These are phyloP conservation scores for Tylopilus plumbeoviolaceoides DNA, from an alignment of 768 basidiomycete species.

Conservation along the genomic window DNA sequence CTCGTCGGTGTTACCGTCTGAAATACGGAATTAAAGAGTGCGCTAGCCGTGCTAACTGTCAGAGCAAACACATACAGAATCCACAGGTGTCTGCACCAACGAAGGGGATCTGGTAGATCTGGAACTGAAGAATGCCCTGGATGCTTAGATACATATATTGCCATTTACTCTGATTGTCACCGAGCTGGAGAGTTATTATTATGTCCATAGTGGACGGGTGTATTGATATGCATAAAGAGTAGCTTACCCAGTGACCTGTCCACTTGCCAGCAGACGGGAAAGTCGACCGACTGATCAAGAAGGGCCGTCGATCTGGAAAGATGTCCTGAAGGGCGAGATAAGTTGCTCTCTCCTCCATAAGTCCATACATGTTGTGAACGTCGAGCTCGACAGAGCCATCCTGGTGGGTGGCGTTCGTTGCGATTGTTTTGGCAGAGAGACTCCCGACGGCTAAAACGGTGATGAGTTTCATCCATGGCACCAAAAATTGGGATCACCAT, in stretches of 20 bases:
- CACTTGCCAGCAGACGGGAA: slow-evolving; percentile 63
- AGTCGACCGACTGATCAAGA: slow-evolving; percentile 63
- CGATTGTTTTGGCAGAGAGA: slow-evolving; percentile 50
- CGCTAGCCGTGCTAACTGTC: background rate
- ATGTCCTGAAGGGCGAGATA: slow-evolving; percentile 52
- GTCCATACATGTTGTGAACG: slow-evolving; percentile 63
- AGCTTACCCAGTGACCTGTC: slow-evolving; percentile 62
- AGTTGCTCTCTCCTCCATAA: slow-evolving; percentile 66
- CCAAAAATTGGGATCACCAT: slow-evolving; percentile 38
- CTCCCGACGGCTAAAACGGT: slow-evolving; percentile 42
- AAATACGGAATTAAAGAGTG: slow-evolving; percentile 1
- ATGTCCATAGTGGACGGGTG: slow-evolving; percentile 15
- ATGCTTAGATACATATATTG: slow-evolving; percentile 63
- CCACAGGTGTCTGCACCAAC: slow-evolving; percentile 67
- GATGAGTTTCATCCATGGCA: background rate
- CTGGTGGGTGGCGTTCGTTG: slow-evolving; percentile 66
- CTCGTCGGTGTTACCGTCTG: slow-evolving; percentile 6
- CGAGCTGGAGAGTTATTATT: slow-evolving; percentile 42
- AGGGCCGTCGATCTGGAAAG: slow-evolving; percentile 58
- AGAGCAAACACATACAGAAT: slow-evolving; percentile 16
- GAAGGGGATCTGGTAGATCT: slow-evolving; percentile 75
- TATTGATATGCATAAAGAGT: background rate
- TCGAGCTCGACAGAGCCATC: slow-evolving; percentile 60
- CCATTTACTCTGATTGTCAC: slow-evolving; percentile 74
- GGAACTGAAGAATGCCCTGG: slow-evolving; percentile 77